Evolutionary conservation across 345 rosid species (phyloP).

Genomic region (Corymbia maculata): DNA sequence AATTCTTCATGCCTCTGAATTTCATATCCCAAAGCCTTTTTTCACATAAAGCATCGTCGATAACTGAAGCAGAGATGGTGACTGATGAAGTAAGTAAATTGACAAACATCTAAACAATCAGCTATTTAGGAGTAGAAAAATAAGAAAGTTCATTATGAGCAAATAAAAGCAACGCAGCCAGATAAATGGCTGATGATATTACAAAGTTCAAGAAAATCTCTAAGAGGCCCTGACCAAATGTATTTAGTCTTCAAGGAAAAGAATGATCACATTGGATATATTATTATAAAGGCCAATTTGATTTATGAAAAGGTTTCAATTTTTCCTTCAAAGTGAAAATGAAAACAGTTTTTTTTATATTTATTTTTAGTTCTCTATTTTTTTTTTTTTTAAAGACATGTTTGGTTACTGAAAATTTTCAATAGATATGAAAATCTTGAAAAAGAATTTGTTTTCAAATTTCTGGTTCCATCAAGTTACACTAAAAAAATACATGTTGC

Average conservation of each 20-base stretch:
- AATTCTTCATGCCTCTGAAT: constrained; percentile 61
- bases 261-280: background rate
- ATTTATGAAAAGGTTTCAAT: background rate
- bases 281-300: background rate
- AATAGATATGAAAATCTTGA: background rate
- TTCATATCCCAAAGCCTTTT: constrained; percentile 99
- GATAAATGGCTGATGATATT: background rate
- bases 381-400: background rate
- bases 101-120: background rate
- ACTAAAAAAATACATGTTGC: background rate
- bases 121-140: background rate
- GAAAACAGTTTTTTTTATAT: background rate
- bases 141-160: background rate
- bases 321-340: background rate
- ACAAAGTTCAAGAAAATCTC: background rate
- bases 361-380: background rate
- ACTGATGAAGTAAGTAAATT: background rate
- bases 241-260: background rate
- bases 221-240: background rate
- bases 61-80: constrained; percentile 44
- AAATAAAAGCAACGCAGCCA: background rate
- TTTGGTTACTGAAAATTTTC: background rate
- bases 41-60: constrained; percentile 81
- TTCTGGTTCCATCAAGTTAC: background rate
- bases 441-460: background rate